Percentiles rank a stretch among this genome's conserved stretches.
These are phyloP conservation scores for Hyparrhenia diplandra DNA, from an alignment of 176 grass and related monocot genomes.

Conservation along the genomic window DNA sequence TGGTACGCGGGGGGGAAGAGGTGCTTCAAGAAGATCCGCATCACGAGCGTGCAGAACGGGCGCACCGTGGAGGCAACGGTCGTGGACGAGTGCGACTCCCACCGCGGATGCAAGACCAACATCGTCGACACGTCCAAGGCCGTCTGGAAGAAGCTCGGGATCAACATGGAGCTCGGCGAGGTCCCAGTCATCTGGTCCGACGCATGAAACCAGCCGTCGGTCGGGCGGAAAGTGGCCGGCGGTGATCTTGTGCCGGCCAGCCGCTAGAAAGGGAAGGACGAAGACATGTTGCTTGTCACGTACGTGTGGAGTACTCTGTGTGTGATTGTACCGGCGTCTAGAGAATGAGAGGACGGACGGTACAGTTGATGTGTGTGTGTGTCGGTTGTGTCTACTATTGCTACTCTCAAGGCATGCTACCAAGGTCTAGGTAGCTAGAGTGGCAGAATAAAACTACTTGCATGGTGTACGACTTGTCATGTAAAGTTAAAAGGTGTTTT, in stretches of 20 bases:
- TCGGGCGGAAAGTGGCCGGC: too few species aligned
- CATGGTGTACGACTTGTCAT: not conserved
- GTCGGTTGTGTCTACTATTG: not conserved
- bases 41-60: not conserved
- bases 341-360: too few species aligned
- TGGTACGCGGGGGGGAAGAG: conserved; percentile 13
- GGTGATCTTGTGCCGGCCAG: too few species aligned
- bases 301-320: too few species aligned
- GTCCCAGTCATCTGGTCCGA: conserved; percentile 25
- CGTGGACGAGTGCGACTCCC: conserved; percentile 37
- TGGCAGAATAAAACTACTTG: not conserved
- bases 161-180: conserved; percentile 19
- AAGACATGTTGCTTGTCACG: too few species aligned
- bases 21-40: conserved; percentile 28
- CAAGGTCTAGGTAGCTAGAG: not conserved
- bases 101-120: conserved; percentile 12
- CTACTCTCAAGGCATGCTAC: not conserved
- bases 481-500: not conserved
- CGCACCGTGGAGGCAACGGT: conserved; percentile 2
- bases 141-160: conserved; percentile 25
- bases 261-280: not conserved
- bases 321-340: too few species aligned
- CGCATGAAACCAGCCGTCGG: not conserved
- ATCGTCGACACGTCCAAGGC: conserved; percentile 27
- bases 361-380: not conserved